Percentiles rank a stretch among this genome's conserved stretches.
phyloP scores from a whole-genome alignment of 1,139 yeast genomes.

The Cylindricascospora bacillispora region DNA sequence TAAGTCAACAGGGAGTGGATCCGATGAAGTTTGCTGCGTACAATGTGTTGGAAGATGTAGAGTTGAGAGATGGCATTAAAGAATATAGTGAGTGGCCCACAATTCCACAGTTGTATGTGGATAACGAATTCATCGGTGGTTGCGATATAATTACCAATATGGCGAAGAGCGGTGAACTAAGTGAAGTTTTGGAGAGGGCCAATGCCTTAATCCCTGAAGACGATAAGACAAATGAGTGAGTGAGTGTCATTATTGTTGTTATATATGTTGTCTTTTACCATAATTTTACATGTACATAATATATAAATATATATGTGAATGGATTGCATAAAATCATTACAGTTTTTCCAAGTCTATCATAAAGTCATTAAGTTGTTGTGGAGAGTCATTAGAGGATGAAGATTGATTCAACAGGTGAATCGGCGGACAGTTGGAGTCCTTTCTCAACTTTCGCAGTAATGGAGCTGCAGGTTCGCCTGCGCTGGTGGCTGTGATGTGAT shows the following conservation, averaged over 20 bases:
- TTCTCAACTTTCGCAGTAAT: no score
- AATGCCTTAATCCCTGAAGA: conserved; percentile 74
- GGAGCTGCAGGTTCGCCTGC: no score
- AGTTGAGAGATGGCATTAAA: conserved; percentile 83
- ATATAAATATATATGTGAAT: no score
- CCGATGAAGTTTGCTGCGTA: conserved; percentile 94
- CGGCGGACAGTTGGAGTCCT: conserved; percentile 13
- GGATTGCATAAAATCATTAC: no score
- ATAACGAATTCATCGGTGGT: conserved; percentile 86
- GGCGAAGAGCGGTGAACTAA: conserved; percentile 88
- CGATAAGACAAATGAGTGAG: conserved; percentile 26
- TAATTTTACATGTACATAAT: no score
- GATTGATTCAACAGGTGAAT: no score
- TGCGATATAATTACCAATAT: conserved; percentile 88
- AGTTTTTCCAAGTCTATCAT: no score
- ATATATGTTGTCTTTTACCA: no score
- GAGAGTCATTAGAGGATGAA: no score
- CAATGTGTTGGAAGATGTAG: conserved; percentile 90
- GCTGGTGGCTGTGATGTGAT: no score
- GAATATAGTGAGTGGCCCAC: conserved; percentile 80
- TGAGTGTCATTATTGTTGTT: neutral
- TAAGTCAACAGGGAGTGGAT: conserved; percentile 96
- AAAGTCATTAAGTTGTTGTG: no score
- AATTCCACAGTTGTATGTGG: conserved; percentile 46
- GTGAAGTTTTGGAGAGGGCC: conserved; percentile 68